Evolutionary conservation across 192 early-diverging fungal genomes (phyloP).

Genomic region (Polychytrium aggregatum): DNA sequence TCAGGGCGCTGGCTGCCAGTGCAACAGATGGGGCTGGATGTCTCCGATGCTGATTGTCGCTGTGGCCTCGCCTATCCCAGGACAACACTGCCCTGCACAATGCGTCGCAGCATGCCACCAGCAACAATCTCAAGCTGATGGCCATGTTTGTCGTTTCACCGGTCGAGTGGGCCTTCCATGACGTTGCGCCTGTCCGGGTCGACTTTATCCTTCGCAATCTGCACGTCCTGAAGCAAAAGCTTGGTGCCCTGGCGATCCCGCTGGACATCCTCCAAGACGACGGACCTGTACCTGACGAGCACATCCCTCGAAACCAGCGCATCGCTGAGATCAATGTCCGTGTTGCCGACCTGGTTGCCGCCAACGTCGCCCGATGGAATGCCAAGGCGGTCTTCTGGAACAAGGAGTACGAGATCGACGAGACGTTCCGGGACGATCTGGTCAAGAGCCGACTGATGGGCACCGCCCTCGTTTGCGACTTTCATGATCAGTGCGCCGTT

Average conservation of each 20-base stretch:
- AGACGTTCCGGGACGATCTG: slow-evolving; percentile 23
- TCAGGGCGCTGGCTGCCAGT: too few relatives aligned
- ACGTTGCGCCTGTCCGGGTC: slow-evolving; percentile 37
- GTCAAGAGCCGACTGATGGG: slow-evolving; percentile 10
- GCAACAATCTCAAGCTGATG: too few relatives aligned
- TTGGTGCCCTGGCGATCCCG: slow-evolving; percentile 28
- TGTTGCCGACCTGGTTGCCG: slow-evolving; percentile 24
- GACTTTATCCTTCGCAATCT: slow-evolving; percentile 43
- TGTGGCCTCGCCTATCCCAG: too few relatives aligned
- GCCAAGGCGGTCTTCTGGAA: slow-evolving; percentile 39
- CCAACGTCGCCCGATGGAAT: slow-evolving; percentile 10
- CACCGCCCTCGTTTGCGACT: slow-evolving; percentile 7
- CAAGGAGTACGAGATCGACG: slow-evolving; percentile 44
- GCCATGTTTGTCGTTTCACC: slow-evolving; percentile 42
- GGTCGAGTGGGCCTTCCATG: slow-evolving; percentile 39
- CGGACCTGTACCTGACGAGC: slow-evolving; percentile 10
- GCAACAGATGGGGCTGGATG: too few relatives aligned
- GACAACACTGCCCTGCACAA: too few relatives aligned
- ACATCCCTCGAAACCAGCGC: slow-evolving; percentile 35
- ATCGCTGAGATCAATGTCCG: slow-evolving; percentile 11
- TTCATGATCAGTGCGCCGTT: slow-evolving; percentile 50
- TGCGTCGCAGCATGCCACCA: too few relatives aligned
- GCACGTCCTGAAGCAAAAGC: slow-evolving; percentile 12
- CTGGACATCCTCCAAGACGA: slow-evolving; percentile 19
- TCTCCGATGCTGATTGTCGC: too few relatives aligned